phyloP scores from a whole-genome alignment of 2,329 filamentous ascomycete species.

The Graphium sp. region DNA sequence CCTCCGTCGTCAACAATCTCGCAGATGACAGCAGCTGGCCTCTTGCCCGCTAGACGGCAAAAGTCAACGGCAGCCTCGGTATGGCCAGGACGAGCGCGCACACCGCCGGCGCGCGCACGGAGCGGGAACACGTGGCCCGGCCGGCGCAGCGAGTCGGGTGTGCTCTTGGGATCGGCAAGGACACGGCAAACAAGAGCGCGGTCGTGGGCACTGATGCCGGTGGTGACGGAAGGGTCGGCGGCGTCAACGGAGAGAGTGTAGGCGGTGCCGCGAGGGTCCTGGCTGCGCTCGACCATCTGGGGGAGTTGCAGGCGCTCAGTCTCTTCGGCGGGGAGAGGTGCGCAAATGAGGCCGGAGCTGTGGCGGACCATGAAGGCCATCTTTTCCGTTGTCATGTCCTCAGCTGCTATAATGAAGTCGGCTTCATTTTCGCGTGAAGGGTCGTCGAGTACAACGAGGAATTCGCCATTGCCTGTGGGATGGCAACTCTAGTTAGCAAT shows the following conservation, averaged over 20 bases:
- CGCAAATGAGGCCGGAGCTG: conserved; percentile 82
- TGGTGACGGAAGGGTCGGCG: conserved; percentile 54
- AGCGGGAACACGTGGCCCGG: conserved; percentile 88
- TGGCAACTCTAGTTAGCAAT: too few relatives aligned
- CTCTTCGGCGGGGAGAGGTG: conserved; percentile 55
- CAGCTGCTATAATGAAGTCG: conserved; percentile 87
- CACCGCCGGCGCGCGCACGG: conserved; percentile 61
- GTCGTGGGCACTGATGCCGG: conserved; percentile 82
- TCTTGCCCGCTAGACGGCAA: conserved; percentile 68
- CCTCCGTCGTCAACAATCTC: conserved; percentile 82
- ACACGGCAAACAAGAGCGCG: conserved; percentile 64
- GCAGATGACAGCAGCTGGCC: conserved; percentile 65
- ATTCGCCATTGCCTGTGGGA: conserved; percentile 56
- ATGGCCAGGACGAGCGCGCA: conserved; percentile 65
- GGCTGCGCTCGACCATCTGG: conserved; percentile 62
- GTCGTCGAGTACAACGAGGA: conserved; percentile 90
- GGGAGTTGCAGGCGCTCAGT: conserved; percentile 60
- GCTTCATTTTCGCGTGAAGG: conserved; percentile 92
- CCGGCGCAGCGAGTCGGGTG: conserved; percentile 48
- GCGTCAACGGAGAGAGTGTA: conserved; percentile 87
- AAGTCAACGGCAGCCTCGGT: conserved; percentile 91
- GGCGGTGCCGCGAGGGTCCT: conserved; percentile 80
- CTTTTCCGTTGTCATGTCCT: conserved; percentile 69
- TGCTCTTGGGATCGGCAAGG: conserved; percentile 50
- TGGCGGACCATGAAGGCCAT: conserved; percentile 94